Base-by-base conservation (phyloP, 1,284 basidiomycete species). In the Ganoderma sinense region DNA sequence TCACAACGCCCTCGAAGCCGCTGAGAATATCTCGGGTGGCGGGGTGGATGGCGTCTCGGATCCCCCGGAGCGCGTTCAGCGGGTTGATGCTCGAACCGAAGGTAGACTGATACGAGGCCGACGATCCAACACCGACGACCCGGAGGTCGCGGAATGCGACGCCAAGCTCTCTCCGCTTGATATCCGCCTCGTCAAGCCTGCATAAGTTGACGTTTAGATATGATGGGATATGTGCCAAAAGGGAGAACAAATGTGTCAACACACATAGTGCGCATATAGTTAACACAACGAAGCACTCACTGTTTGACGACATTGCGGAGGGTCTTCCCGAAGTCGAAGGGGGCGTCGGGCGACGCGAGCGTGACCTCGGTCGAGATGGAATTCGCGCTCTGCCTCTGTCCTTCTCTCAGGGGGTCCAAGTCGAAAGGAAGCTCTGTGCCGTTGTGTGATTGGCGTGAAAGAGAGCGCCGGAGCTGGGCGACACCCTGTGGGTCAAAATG, bases 1-100 rank as follows among this genome's bases (percentile, higher is more conserved):
- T 79, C 41, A 90, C 81, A 18, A 84, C 81, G 13, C 88, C 89
- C 48, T 85, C 81, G 70, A 89, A 89, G 0, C 82, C 84, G 29
- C 65, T 71, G 0, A 90, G 78, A 48, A 88, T 86, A 59, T 86
- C 81, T 53, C 84, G 82, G 6, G 82, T 74, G 7, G 80, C 80
- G 0, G 85, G 85, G 64, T 82, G 81, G 10, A 84, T 79, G 8
- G 74, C 8, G 0, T 68, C 73, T 23, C 75, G 75, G 26, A 86
- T 68, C 0, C 53, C 68, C 8, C 76, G 72, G 0, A 82, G 2
- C 0, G 80, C 45, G 23, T 76, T 72, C 6, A 72, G 41, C 0
- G 85, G 86, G 67, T 84, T 82, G 55, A 88, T 73, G 23, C 75
- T 13, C 1, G 85, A 85, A 26, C 82, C 83, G 8, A 87, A 68